phyloP scores from a whole-genome alignment of 805 yeast species.

The Ogataea pini region DNA sequence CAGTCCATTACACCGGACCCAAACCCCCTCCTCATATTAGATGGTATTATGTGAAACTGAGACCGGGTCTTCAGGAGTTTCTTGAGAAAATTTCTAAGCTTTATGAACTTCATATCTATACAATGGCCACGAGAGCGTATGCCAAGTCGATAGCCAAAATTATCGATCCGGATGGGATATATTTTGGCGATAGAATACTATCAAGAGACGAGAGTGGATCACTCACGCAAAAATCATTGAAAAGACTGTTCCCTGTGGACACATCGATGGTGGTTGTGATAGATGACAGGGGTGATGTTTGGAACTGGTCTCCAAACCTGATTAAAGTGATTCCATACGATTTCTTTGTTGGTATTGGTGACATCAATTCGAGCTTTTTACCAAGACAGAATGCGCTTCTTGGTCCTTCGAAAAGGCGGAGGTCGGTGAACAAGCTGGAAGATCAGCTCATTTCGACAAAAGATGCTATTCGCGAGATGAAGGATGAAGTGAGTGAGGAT shows the following conservation, averaged over 20 bases:
- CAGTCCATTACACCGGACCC: conserved; percentile 62
- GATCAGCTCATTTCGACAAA: conserved; percentile 38
- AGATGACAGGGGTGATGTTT: conserved; percentile 97
- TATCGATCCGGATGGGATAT: conserved; percentile 84
- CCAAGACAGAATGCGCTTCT: conserved; percentile 68
- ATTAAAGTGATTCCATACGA: conserved; percentile 94
- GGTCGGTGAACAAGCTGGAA: conserved; percentile 57
- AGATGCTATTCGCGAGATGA: conserved; percentile 12
- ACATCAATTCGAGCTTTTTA: conserved; percentile 87
- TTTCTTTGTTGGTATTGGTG: conserved; percentile 96
- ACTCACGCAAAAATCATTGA: conserved; percentile 82
- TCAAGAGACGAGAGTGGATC: conserved; percentile 95
- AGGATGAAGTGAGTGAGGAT: conserved; percentile 11
- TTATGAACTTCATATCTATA: conserved; percentile 91
- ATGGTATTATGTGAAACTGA: conserved; percentile 88
- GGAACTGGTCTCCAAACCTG: conserved; percentile 95
- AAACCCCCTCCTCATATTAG: conserved; percentile 60
- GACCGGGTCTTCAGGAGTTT: conserved; percentile 85
- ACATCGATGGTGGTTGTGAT: conserved; percentile 95
- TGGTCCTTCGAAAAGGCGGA: conserved; percentile 66
- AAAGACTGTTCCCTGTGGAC: conserved; percentile 90
- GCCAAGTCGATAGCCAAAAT: conserved; percentile 87
- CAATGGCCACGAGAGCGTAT: conserved; percentile 96
- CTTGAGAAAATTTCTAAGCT: conserved; percentile 59
- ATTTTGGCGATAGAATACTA: conserved; percentile 87